phyloP scores from a whole-genome alignment of 371 early-diverging fungal genomes.

The Paraphysoderma sedebokerense region DNA sequence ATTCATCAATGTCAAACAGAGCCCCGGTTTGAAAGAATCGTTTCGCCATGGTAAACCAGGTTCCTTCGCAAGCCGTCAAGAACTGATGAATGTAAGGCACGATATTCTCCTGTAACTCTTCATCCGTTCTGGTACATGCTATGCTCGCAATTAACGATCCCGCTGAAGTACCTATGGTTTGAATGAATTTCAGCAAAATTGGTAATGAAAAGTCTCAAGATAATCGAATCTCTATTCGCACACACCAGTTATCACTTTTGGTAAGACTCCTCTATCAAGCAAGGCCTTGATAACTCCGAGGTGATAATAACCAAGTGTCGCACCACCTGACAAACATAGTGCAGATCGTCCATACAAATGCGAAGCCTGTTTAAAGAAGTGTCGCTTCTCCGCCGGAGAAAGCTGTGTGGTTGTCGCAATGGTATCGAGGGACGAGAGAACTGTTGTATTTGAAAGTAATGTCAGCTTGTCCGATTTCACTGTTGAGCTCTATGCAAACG shows the following conservation, averaged over 20 bases:
- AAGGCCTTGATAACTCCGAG: constrained; percentile 24
- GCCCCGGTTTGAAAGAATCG: constrained; percentile 8
- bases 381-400: constrained; percentile 12
- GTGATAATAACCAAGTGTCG: constrained; percentile 18
- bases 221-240: too few species aligned
- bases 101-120: constrained; percentile 17
- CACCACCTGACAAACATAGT: constrained; percentile 32
- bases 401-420: constrained; percentile 16
- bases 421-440: constrained; percentile 10
- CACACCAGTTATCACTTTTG: constrained; percentile 22
- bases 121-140: constrained; percentile 20
- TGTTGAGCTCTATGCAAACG: background rate
- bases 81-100: too few species aligned
- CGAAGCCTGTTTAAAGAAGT: constrained; percentile 13
- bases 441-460: constrained; percentile 9
- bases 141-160: constrained; percentile 20
- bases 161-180: constrained; percentile 23
- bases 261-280: constrained; percentile 19
- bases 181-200: too few species aligned
- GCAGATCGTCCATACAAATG: constrained; percentile 24
- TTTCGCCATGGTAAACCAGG: background rate
- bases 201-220: too few species aligned
- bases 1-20: constrained; percentile 4
- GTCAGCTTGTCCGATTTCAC: background rate
- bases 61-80: too few species aligned